phyloP scores from a whole-genome alignment of 2,329 filamentous ascomycete genomes.

The Penicillium griseofulvum region DNA sequence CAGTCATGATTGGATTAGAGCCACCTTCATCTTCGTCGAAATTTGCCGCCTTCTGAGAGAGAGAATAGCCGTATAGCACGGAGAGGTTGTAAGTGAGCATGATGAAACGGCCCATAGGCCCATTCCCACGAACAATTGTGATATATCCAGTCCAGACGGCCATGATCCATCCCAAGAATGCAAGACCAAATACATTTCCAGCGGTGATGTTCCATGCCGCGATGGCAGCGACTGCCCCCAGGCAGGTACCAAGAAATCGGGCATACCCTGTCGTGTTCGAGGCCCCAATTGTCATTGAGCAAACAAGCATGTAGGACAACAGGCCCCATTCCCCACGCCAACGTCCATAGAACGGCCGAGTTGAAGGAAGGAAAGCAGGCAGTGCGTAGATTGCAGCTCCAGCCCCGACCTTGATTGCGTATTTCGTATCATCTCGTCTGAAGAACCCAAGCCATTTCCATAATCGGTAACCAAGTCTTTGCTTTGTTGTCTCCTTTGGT shows the following conservation, averaged over 20 bases:
- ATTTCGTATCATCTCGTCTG: conserved; percentile 65
- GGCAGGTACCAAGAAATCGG: conserved; percentile 79
- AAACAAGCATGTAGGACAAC: conserved; percentile 95
- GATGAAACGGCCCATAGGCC: conserved; percentile 88
- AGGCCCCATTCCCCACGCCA: conserved; percentile 98
- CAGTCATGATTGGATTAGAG: conserved; percentile 74
- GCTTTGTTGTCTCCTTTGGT: conserved; percentile 17
- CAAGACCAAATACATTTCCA: conserved; percentile 72
- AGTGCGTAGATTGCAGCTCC: conserved; percentile 86
- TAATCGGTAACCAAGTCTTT: conserved; percentile 40
- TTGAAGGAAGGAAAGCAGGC: conserved; percentile 77
- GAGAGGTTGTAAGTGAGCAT: conserved; percentile 95
- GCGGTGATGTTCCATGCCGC: conserved; percentile 73
- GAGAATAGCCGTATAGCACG: conserved; percentile 87
- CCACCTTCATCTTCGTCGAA: conserved; percentile 79
- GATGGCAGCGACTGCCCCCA: conserved; percentile 74
- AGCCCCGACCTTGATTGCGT: conserved; percentile 88
- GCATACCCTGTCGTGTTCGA: conserved; percentile 89
- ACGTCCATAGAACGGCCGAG: conserved; percentile 74
- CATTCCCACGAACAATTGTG: conserved; percentile 78
- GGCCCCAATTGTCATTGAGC: conserved; percentile 94
- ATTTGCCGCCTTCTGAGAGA: conserved; percentile 74
- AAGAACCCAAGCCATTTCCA: conserved; percentile 52
- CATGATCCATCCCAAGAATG: conserved; percentile 77
- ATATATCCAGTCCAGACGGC: conserved; percentile 84